phyloP scores from a whole-genome alignment of 768 basidiomycete genomes.

The Pulveroboletus sp. region DNA sequence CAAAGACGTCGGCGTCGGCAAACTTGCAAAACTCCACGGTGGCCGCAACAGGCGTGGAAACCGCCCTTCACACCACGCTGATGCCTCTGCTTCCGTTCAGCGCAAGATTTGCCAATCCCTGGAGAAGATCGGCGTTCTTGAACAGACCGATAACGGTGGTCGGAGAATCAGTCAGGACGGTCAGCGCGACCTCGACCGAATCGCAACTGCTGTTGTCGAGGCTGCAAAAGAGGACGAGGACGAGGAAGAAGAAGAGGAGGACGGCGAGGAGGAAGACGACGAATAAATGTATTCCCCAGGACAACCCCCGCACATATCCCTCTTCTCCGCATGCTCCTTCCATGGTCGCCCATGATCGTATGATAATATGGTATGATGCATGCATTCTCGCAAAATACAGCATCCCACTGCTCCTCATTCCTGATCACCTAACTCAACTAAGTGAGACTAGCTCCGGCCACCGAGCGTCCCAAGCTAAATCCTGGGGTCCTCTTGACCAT shows the following conservation, averaged over 20 bases:
- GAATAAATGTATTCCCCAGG: constrained; percentile 24
- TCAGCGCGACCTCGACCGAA: constrained; percentile 91
- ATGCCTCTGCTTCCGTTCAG: constrained; percentile 84
- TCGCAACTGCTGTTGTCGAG: constrained; percentile 86
- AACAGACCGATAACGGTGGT: constrained; percentile 90
- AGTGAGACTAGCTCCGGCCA: too few species aligned
- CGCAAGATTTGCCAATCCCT: constrained; percentile 94
- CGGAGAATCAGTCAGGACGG: constrained; percentile 96
- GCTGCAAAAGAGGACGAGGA: constrained; percentile 68
- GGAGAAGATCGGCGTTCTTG: constrained; percentile 98
- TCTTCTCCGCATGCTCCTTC: constrained; percentile 17
- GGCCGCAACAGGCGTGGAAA: constrained; percentile 93
- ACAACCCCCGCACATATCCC: constrained; percentile 17
- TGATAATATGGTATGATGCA: constrained; percentile 41
- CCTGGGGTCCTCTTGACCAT: too few species aligned
- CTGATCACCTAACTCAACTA: too few species aligned
- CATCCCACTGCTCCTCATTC: too few species aligned
- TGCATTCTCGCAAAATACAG: constrained; percentile 31
- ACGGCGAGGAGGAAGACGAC: constrained; percentile 50
- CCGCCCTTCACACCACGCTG: constrained; percentile 92
- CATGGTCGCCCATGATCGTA: constrained; percentile 19
- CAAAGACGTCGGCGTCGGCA: constrained; percentile 93
- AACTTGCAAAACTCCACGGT: constrained; percentile 94
- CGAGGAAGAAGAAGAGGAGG: constrained; percentile 72
- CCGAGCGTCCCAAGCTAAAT: too few species aligned